These are phyloP conservation scores for Xylariaceae sp. DNA, from an alignment of 2,329 filamentous ascomycete species.

Conservation along the genomic window DNA sequence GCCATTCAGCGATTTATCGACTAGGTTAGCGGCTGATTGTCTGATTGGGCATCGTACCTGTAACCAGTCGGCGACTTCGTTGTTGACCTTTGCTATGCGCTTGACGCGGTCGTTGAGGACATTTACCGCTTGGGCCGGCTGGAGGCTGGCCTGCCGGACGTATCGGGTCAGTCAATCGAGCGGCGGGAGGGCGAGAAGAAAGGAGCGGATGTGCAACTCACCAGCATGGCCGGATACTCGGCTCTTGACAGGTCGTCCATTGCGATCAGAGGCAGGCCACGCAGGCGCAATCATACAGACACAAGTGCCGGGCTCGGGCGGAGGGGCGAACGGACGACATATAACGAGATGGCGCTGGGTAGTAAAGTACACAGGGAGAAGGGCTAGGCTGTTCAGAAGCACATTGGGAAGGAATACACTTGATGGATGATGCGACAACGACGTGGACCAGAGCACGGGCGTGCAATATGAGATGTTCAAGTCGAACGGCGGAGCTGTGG, in stretches of 20 bases:
- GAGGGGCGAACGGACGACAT: constrained; percentile 21
- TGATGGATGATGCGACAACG: no score
- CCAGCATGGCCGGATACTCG: constrained; percentile 93
- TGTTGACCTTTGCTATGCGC: constrained; percentile 77
- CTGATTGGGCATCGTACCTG: constrained; percentile 57
- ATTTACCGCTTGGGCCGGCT: constrained; percentile 72
- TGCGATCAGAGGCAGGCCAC: constrained; percentile 19
- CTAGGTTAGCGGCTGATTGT: not conserved
- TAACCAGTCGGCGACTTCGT: constrained; percentile 92
- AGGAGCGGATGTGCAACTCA: constrained; percentile 39
- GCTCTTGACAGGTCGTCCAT: constrained; percentile 75
- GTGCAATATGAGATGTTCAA: no score
- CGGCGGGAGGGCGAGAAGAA: constrained; percentile 3
- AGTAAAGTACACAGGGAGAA: no score
- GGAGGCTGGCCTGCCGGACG: constrained; percentile 54
- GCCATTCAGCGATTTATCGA: not conserved
- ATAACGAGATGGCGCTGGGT: no score
- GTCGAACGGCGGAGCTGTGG: no score
- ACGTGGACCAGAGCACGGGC: no score
- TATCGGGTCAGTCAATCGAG: constrained; percentile 11
- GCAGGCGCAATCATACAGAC: constrained; percentile 24
- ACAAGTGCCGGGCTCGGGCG: constrained; percentile 13
- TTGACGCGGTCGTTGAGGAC: constrained; percentile 82
- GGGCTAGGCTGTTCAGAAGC: no score
- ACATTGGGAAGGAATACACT: no score